A percentile compares a stretch with the other conserved stretches of the same genome.
These are phyloP conservation scores for Tulasnella sp. DNA, from an alignment of 768 basidiomycete genomes.

Conservation along the genomic window DNA sequence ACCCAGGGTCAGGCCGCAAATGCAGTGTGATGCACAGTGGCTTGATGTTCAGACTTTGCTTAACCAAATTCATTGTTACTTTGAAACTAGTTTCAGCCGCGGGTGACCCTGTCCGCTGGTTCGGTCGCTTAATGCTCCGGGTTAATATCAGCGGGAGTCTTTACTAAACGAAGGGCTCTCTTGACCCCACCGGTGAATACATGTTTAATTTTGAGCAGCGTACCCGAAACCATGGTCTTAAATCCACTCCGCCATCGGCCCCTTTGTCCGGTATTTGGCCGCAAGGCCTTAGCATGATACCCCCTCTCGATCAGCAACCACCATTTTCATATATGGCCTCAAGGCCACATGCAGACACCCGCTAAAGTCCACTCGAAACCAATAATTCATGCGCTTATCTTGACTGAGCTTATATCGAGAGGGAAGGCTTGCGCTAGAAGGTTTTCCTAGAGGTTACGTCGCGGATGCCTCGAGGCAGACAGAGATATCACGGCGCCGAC, in stretches of 20 bases:
- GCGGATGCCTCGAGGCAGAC: not conserved
- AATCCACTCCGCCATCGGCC: not conserved
- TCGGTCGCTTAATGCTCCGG: too few relatives aligned
- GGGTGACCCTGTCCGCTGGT: too few relatives aligned
- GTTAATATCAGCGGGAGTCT: too few relatives aligned
- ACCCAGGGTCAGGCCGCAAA: too few relatives aligned
- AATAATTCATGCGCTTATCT: not conserved
- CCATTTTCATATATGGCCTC: not conserved
- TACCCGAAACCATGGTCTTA: too few relatives aligned
- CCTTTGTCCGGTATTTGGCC: not conserved
- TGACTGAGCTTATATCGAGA: conserved; percentile 2
- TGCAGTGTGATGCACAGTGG: too few relatives aligned
- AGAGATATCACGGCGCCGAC: conserved; percentile 8
- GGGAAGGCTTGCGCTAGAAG: conserved; percentile 2
- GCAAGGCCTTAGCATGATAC: not conserved
- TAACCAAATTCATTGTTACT: too few relatives aligned
- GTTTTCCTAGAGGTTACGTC: not conserved
- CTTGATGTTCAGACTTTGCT: too few relatives aligned
- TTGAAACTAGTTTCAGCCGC: too few relatives aligned
- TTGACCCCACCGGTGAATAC: too few relatives aligned
- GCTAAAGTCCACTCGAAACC: not conserved
- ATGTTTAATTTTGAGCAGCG: not conserved
- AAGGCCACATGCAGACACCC: not conserved
- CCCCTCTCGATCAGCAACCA: not conserved
- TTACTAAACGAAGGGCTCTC: too few relatives aligned